Base-by-base conservation (phyloP, 768 basidiomycete genomes). In the Russula lepida region DNA sequence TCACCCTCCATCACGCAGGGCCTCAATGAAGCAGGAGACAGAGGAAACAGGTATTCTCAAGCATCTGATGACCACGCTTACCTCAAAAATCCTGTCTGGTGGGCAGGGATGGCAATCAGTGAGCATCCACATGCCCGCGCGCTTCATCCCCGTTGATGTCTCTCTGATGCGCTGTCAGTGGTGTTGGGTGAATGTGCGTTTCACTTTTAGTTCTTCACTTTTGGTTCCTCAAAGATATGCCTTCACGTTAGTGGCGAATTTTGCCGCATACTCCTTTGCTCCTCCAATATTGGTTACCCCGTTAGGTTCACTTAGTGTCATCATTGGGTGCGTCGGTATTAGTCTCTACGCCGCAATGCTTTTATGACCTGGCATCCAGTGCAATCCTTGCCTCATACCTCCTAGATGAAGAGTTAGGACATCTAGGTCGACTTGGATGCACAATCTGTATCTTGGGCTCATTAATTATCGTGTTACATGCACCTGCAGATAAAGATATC, bases 261-360 rank as follows among this genome's bases (percentile, higher is more conserved):
- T 98, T 74, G 93, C 95, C 7, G 95, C 95, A 8, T 98, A 98
- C 71, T 90, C 93, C 0, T 99, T 98, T 68, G 97, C 97, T 2
- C 97, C 95, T 63, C 92, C 97, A 67, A 95, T 98, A 70, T 79
- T 99, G 58, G 94, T 99, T n/a, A 98, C 95, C 1, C 97, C 97
- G 1, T 75, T 99, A n/a, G 97, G 97, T 57, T 94, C 95, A 23
- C 78, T 97, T 46, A 95, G 92, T 71, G 97, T 99, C 13, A 81
- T 99, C 64, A 90, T 99, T 62, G 97, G 95, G 95, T 95, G 68
- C 62, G 86, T 75, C 12, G 28, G 54, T 52, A 13, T 12, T 19
- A 25, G 5, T 35, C 12, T 46, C 43, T 13, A 44, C 56, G 21
- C 19, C 64, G 15, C 54, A 35, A n/a, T 11, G 62, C 19, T 3